Conservation (phyloP, 768 basidiomycete genomes). For the Mrakia gelida region DNA sequence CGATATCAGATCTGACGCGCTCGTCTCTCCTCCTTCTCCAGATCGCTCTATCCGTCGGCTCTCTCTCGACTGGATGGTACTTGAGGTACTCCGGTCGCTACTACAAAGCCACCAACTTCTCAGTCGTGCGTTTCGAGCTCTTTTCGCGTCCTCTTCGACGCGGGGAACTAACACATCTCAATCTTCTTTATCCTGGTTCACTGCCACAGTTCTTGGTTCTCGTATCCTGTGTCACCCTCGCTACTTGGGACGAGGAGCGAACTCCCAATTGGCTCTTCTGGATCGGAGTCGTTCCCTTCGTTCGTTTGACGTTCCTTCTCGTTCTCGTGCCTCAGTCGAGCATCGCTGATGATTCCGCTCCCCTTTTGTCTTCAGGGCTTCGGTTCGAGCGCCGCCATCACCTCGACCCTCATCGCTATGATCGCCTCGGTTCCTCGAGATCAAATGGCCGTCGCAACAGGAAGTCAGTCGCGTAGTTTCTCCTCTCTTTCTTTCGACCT, state of each 20-base stretch:
- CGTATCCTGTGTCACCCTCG: not conserved
- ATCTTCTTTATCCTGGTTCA: not conserved
- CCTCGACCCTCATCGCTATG: constrained; percentile 74
- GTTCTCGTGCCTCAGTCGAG: not conserved
- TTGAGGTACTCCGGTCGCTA: not conserved
- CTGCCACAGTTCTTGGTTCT: not conserved
- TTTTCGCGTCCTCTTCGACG: no score
- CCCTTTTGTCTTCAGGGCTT: constrained; percentile 72
- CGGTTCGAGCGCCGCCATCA: constrained; percentile 77
- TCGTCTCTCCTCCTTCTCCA: no score
- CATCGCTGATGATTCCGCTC: not conserved
- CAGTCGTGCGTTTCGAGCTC: no score
- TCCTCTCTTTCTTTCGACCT: not conserved
- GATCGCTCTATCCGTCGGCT: not conserved
- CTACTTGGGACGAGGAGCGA: not conserved
- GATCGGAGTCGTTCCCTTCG: not conserved
- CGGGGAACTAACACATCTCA: no score
- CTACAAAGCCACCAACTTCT: not conserved
- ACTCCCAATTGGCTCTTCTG: not conserved
- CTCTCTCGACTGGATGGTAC: not conserved
- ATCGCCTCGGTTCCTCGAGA: constrained; percentile 56
- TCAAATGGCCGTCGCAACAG: constrained; percentile 63
- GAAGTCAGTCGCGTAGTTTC: constrained; percentile 57
- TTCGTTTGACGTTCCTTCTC: no score
- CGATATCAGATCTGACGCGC: no score